A percentile compares a stretch with the other conserved stretches of the same genome.
Conservation (phyloP, 345 rosid genomes). For the Gossypium stocksii region DNA sequence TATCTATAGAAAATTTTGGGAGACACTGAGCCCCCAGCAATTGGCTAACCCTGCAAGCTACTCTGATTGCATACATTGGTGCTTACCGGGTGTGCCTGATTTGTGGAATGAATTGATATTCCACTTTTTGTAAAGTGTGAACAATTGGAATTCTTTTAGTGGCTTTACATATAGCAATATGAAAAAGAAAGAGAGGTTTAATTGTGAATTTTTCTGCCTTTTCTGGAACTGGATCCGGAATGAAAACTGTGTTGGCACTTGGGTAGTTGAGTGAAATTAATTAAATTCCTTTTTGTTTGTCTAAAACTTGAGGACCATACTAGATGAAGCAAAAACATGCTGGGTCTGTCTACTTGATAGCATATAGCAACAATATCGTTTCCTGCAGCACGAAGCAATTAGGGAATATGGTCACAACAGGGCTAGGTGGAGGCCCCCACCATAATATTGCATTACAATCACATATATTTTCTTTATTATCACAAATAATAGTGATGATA, state of each 20-base stretch:
- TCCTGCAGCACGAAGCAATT: neutral
- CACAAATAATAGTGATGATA: neutral
- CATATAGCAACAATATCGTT: neutral
- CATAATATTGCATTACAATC: constrained; percentile 2
- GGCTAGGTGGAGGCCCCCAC: neutral
- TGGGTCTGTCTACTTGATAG: neutral
- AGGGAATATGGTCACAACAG: neutral
- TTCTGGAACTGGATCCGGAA: neutral
- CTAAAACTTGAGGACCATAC: neutral
- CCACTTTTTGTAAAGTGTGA: constrained; percentile 28
- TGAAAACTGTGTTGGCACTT: neutral
- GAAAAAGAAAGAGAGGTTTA: neutral
- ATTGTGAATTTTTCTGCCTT: neutral
- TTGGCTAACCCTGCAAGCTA: constrained; percentile 58
- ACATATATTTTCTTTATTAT: neutral
- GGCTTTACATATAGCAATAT: constrained; percentile 5
- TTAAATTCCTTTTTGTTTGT: neutral
- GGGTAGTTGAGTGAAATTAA: neutral
- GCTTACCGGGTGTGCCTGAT: constrained; percentile 94
- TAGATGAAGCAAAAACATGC: neutral
- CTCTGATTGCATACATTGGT: constrained; percentile 97
- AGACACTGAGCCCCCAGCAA: constrained; percentile 55
- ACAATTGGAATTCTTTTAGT: constrained; percentile 6
- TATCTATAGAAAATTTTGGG: constrained; percentile 92
- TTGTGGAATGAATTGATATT: constrained; percentile 89